These are phyloP conservation scores for Clarireedia monteithiana DNA, from an alignment of 2,329 filamentous ascomycete genomes.

Conservation along the genomic window DNA sequence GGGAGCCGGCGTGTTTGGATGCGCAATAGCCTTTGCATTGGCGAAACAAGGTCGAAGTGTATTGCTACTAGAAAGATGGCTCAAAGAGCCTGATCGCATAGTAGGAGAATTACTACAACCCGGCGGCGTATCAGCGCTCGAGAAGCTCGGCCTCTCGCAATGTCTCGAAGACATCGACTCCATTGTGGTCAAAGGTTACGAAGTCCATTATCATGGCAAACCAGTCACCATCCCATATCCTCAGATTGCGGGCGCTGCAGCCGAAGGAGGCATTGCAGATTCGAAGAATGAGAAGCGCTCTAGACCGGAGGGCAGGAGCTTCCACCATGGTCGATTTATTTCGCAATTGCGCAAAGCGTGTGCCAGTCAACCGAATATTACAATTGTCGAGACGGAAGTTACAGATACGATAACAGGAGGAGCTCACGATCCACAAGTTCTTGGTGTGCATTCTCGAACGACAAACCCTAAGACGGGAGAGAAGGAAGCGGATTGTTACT, in stretches of 20 bases:
- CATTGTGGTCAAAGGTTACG: constrained; percentile 75
- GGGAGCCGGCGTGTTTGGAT: constrained; percentile 85
- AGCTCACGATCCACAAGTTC: constrained; percentile 53
- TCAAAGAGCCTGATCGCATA: constrained; percentile 91
- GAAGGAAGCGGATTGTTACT: constrained; percentile 69
- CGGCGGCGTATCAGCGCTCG: constrained; percentile 74
- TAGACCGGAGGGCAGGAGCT: constrained; percentile 65
- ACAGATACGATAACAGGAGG: constrained; percentile 65
- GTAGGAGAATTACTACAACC: constrained; percentile 94
- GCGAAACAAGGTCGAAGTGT: constrained; percentile 88
- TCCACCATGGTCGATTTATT: constrained; percentile 95
- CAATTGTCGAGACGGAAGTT: constrained; percentile 83
- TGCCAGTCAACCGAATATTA: constrained; percentile 70
- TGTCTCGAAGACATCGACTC: constrained; percentile 88
- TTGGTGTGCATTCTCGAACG: constrained; percentile 75
- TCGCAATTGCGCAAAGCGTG: constrained; percentile 71
- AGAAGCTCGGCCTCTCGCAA: constrained; percentile 69
- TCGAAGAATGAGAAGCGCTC: constrained; percentile 30
- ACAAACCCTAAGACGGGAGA: constrained; percentile 45
- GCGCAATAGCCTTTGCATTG: constrained; percentile 74
- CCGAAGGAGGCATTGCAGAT: constrained; percentile 12
- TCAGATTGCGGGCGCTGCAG: constrained; percentile 38
- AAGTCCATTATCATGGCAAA: constrained; percentile 73
- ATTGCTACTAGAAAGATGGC: constrained; percentile 76
- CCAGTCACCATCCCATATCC: constrained; percentile 76